Evolutionary conservation across 2,329 filamentous ascomycete species (phyloP).

Genomic region (Penicillium sp.): DNA sequence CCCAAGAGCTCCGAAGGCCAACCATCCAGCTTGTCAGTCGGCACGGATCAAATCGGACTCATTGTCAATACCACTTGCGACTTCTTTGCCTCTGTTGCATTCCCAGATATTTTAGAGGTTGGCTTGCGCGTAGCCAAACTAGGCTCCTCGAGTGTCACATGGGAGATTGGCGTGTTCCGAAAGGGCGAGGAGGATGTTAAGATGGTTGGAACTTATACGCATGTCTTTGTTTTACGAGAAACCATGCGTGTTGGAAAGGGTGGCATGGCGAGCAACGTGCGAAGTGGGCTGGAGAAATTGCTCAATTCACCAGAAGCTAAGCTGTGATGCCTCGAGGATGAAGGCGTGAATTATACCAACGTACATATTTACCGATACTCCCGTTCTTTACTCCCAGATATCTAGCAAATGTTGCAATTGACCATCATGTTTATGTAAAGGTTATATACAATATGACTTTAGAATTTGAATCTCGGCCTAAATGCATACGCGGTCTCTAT

Average conservation of each 20-base stretch:
- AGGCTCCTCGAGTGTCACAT: slow-evolving; percentile 81
- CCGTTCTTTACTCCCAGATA: no score
- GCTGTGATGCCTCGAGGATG: slow-evolving; percentile 20
- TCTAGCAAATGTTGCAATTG: no score
- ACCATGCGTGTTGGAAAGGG: slow-evolving; percentile 67
- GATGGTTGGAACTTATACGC: slow-evolving; percentile 80
- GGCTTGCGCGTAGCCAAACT: slow-evolving; percentile 79
- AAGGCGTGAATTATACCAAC: neutral
- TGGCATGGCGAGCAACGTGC: slow-evolving; percentile 40
- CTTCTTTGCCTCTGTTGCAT: slow-evolving; percentile 78
- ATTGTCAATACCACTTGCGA: slow-evolving; percentile 83
- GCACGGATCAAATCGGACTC: slow-evolving; percentile 68
- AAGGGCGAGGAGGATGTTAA: slow-evolving; percentile 69
- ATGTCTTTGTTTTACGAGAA: slow-evolving; percentile 80
- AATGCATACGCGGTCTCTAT: neutral
- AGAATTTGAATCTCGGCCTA: no score
- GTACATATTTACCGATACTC: neutral
- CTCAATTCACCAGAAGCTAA: slow-evolving; percentile 35
- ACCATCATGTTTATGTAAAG: neutral
- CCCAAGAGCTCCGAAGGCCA: slow-evolving; percentile 8
- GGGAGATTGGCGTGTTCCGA: slow-evolving; percentile 85
- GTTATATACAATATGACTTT: neutral
- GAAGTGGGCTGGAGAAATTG: slow-evolving; percentile 59
- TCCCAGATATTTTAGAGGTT: slow-evolving; percentile 78
- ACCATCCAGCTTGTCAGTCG: slow-evolving; percentile 9